phyloP scores from a whole-genome alignment of 2,329 filamentous ascomycete genomes.

The Penicillium sp. region DNA sequence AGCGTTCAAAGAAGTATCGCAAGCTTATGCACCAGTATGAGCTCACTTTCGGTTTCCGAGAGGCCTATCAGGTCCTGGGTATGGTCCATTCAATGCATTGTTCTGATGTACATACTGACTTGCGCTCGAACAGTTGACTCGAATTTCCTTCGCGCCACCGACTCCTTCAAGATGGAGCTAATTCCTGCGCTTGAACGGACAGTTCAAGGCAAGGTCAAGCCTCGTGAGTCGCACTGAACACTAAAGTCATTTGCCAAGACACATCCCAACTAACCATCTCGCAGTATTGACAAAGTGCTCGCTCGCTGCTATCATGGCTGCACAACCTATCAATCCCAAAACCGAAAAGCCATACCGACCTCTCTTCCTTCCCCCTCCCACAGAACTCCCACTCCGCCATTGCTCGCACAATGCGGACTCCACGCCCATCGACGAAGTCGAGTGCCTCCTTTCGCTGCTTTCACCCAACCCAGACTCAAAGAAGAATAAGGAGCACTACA shows the following conservation, averaged over 20 bases:
- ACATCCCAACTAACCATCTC: conserved; percentile 8
- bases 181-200: conserved; percentile 71
- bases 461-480: conserved; percentile 38
- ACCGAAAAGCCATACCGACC: conserved; percentile 42
- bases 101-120: conserved; percentile 13
- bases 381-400: conserved; percentile 45
- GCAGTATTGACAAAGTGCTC: conserved; percentile 73
- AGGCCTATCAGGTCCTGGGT: conserved; percentile 88
- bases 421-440: conserved; percentile 43
- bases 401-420: conserved; percentile 46
- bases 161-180: conserved; percentile 87
- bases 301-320: conserved; percentile 43
- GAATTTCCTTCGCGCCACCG: conserved; percentile 76
- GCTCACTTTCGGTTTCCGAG: conserved; percentile 82
- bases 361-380: conserved; percentile 45
- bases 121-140: conserved; percentile 63
- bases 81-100: conserved; percentile 27
- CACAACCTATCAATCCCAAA: conserved; percentile 38
- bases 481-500: conserved; percentile 50
- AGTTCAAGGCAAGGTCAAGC: conserved; percentile 82
- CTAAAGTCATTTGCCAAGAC: background rate
- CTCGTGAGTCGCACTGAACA: conserved; percentile 53
- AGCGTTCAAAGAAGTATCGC: conserved; percentile 69
- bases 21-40: conserved; percentile 95
- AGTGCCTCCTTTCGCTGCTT: conserved; percentile 46